Evolutionary conservation across 2,329 filamentous ascomycete genomes (phyloP).

Genomic region (Cercospora citrullina): DNA sequence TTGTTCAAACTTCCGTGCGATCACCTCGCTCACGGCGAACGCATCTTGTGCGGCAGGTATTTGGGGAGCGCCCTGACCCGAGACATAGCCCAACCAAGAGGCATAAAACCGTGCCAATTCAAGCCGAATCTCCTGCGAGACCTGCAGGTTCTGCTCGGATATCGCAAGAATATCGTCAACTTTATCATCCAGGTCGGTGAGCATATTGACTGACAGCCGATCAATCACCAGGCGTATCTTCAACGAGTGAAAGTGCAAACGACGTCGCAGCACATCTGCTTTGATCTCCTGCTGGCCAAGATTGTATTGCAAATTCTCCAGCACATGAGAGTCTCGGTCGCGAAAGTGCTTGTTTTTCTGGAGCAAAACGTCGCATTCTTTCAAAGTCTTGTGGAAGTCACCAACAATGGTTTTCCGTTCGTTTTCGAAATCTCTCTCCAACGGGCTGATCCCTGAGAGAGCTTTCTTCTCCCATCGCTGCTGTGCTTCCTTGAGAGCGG

Average conservation of each 20-base stretch:
- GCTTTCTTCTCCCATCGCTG: slow-evolving; percentile 14
- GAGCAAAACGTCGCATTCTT: slow-evolving; percentile 28
- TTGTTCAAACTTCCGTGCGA: slow-evolving; percentile 19
- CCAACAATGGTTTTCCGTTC: slow-evolving; percentile 27
- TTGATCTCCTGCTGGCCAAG: slow-evolving; percentile 22
- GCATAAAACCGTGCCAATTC: slow-evolving; percentile 18
- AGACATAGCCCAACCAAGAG: slow-evolving; percentile 19
- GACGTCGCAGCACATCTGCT: slow-evolving; percentile 25
- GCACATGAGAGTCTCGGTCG: slow-evolving; percentile 19
- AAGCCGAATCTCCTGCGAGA: slow-evolving; percentile 18
- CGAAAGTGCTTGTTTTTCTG: slow-evolving; percentile 25
- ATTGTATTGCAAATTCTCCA: slow-evolving; percentile 26
- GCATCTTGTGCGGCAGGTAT: slow-evolving; percentile 1
- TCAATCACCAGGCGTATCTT: slow-evolving; percentile 30
- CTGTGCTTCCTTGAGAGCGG: slow-evolving; percentile 22
- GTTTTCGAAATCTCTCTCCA: slow-evolving; percentile 24
- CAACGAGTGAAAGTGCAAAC: slow-evolving; percentile 28
- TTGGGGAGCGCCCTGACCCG: slow-evolving; percentile 11
- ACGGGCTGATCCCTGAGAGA: slow-evolving; percentile 14
- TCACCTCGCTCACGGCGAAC: slow-evolving; percentile 17
- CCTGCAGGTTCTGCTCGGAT: slow-evolving; percentile 19
- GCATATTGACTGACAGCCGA: slow-evolving; percentile 21
- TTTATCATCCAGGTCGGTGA: slow-evolving; percentile 25
- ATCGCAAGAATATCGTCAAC: slow-evolving; percentile 26
- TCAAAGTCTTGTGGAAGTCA: slow-evolving; percentile 26